A percentile compares a stretch with the other conserved stretches of the same genome.
Conservation (phyloP, 2,329 filamentous ascomycete species). For the Endoconidiophora laricicola region DNA sequence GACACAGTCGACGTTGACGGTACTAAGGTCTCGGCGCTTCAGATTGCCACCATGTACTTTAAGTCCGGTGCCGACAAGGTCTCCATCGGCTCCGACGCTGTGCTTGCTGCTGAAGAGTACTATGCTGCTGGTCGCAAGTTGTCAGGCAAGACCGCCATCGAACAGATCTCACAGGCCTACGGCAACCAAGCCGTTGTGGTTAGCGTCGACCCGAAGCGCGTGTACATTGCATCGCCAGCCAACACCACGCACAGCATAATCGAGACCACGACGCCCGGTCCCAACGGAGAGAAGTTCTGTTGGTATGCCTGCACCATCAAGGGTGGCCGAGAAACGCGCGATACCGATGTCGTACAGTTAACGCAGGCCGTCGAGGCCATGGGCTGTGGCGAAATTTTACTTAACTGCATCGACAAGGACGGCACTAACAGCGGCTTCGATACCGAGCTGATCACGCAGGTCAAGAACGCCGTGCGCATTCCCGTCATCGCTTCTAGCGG, state of each 20-base stretch:
- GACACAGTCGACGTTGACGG: conserved; percentile 84
- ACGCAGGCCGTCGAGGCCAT: conserved; percentile 83
- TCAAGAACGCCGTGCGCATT: conserved; percentile 75
- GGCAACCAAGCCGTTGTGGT: conserved; percentile 95
- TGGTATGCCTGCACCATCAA: conserved; percentile 98
- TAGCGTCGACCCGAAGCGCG: conserved; percentile 79
- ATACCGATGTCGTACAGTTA: conserved; percentile 82
- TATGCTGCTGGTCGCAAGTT: conserved; percentile 52
- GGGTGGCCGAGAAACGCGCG: conserved; percentile 83
- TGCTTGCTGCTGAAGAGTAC: conserved; percentile 83
- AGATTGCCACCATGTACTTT: conserved; percentile 95
- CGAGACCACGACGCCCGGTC: conserved; percentile 51
- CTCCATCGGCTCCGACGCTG: conserved; percentile 88
- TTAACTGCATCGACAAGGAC: conserved; percentile 97
- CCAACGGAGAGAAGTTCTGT: conserved; percentile 62
- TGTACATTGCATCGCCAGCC: conserved; percentile 61
- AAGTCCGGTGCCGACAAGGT: conserved; percentile 94
- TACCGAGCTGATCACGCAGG: conserved; percentile 73
- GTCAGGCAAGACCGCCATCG: conserved; percentile 75
- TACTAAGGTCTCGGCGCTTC: conserved; percentile 69
- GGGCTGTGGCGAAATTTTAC: conserved; percentile 82
- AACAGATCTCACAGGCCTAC: conserved; percentile 85
- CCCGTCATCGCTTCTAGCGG: conserved; percentile 92
- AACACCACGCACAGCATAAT: conserved; percentile 60
- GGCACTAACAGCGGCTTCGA: conserved; percentile 92